These are phyloP conservation scores for Rubroboletus pulcherrimus DNA, from an alignment of 768 basidiomycete species.

Conservation along the genomic window DNA sequence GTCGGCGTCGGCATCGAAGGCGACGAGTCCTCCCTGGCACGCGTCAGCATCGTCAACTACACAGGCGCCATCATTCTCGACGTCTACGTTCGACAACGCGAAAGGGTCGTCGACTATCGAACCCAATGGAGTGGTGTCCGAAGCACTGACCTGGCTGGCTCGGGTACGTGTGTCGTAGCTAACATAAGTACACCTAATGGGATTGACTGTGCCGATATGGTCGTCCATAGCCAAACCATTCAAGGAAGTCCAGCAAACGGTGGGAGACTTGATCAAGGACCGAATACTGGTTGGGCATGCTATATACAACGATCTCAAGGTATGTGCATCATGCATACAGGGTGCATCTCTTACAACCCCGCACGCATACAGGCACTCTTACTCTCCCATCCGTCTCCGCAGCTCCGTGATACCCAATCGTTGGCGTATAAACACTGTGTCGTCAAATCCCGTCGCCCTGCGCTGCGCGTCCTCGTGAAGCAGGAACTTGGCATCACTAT, in stretches of 20 bases:
- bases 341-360: background rate
- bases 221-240: constrained; percentile 65
- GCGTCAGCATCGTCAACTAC: constrained; percentile 68
- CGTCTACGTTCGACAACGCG: constrained; percentile 80
- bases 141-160: constrained; percentile 65
- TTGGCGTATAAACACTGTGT: constrained; percentile 59
- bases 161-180: constrained; percentile 33
- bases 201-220: background rate
- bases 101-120: constrained; percentile 88
- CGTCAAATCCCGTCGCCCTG: constrained; percentile 60
- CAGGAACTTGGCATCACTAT: constrained; percentile 78
- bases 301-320: constrained; percentile 86
- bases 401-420: constrained; percentile 68
- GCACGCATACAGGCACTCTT: constrained; percentile 46
- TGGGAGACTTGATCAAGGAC: constrained; percentile 73
- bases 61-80: constrained; percentile 78
- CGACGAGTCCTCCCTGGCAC: constrained; percentile 11
- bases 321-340: background rate
- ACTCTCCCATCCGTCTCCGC: constrained; percentile 65
- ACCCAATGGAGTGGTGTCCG: constrained; percentile 88
- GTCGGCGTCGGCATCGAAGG: constrained; percentile 15
- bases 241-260: constrained; percentile 71
- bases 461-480: constrained; percentile 74
- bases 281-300: constrained; percentile 89
- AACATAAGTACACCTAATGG: no score